phyloP scores from a whole-genome alignment of 75 land plant species.

The Ceratopteris richardii region DNA sequence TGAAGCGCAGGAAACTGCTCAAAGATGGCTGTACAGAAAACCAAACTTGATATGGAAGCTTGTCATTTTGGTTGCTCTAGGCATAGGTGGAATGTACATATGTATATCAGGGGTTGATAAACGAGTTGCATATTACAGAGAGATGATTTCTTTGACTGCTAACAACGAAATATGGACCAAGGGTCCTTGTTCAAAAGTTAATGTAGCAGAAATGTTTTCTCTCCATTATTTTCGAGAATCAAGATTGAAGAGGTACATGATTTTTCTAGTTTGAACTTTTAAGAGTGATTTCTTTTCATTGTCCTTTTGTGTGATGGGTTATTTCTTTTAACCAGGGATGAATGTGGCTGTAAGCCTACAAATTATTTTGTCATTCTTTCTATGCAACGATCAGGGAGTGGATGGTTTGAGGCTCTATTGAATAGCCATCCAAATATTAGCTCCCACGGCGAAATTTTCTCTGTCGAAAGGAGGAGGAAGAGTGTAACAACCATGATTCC shows the following conservation, averaged over 20 bases:
- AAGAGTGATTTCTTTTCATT: neutral
- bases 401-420: constrained; percentile 83
- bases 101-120: constrained; percentile 21
- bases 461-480: constrained; percentile 30
- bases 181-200: neutral
- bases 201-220: neutral
- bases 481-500: constrained; percentile 34
- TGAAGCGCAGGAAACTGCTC: constrained; percentile 15
- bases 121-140: constrained; percentile 3
- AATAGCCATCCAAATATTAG: constrained; percentile 74
- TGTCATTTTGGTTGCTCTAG: constrained; percentile 16
- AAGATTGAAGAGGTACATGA: constrained; percentile 43
- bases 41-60: constrained; percentile 24
- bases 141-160: neutral
- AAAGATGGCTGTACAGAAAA: constrained; percentile 13
- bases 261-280: neutral
- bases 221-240: constrained; percentile 49
- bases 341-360: constrained; percentile 70
- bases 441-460: constrained; percentile 74
- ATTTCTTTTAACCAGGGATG: constrained; percentile 33
- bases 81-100: constrained; percentile 24
- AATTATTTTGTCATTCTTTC: constrained; percentile 64
- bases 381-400: constrained; percentile 86
- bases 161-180: neutral
- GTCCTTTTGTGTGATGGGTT: neutral